Evolutionary conservation across 2,329 filamentous ascomycete species (phyloP).

Genomic region (Parastagonospora avenae): DNA sequence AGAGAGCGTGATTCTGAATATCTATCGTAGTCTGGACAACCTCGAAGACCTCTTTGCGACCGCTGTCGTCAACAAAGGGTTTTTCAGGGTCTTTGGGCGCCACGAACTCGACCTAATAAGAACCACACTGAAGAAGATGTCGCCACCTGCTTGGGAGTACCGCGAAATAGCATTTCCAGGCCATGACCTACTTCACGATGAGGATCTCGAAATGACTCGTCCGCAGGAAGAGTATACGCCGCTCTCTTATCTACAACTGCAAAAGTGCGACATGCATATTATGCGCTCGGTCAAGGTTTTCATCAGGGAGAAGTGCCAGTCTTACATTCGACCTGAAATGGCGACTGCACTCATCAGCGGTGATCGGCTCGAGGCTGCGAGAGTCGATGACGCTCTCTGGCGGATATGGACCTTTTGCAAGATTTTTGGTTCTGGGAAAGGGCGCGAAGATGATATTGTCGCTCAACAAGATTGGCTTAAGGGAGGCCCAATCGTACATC

Average conservation of each 20-base stretch:
- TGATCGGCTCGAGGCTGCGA: conserved; percentile 52
- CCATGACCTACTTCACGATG: conserved; percentile 48
- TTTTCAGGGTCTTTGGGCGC: conserved; percentile 63
- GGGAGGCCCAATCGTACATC: conserved; percentile 59
- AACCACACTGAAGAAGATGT: conserved; percentile 57
- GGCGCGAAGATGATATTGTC: conserved; percentile 62
- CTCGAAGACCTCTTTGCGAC: conserved; percentile 62
- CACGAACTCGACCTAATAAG: conserved; percentile 62
- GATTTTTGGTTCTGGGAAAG: conserved; percentile 64
- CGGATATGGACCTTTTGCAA: conserved; percentile 70
- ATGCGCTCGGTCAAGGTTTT: conserved; percentile 61
- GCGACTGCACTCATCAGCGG: conserved; percentile 58
- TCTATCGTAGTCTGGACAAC: conserved; percentile 55
- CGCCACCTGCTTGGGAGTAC: conserved; percentile 64
- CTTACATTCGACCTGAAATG: conserved; percentile 63
- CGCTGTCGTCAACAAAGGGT: conserved; percentile 60
- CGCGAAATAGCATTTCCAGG: conserved; percentile 63
- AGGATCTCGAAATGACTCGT: conserved; percentile 50
- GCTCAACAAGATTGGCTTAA: conserved; percentile 68
- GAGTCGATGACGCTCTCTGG: conserved; percentile 67
- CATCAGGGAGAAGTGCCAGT: conserved; percentile 60
- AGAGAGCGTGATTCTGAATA: conserved; percentile 57
- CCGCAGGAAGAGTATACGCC: conserved; percentile 61
- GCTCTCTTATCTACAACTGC: conserved; percentile 56
- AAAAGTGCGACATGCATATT: conserved; percentile 59